A percentile compares a stretch with the other conserved stretches of the same genome.
Conservation (phyloP, 495 filamentous ascomycete genomes). For the Penicillium desertorum region DNA sequence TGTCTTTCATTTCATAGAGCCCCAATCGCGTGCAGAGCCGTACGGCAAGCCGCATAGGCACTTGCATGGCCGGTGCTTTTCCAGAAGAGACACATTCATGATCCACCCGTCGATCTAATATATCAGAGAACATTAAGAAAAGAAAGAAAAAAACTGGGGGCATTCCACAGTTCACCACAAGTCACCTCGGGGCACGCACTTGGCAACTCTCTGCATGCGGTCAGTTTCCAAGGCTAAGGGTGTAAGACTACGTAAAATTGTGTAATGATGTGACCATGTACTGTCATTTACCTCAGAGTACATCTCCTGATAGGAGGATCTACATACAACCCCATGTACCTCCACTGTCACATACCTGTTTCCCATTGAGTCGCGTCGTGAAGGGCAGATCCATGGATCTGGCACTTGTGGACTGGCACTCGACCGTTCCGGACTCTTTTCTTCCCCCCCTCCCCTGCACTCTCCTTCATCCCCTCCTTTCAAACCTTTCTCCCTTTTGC, state of each 20-base stretch:
- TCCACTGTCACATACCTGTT: slow-evolving; percentile 19
- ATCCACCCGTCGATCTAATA: slow-evolving; percentile 13
- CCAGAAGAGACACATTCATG: slow-evolving; percentile 15
- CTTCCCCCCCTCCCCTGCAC: slow-evolving; percentile 23
- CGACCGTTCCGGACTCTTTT: slow-evolving; percentile 35
- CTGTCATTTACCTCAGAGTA: slow-evolving; percentile 20
- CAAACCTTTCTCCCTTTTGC: slow-evolving; percentile 14
- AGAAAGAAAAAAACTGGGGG: slow-evolving; percentile 16
- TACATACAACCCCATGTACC: slow-evolving; percentile 7
- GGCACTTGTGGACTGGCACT: slow-evolving; percentile 27
- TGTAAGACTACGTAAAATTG: slow-evolving; percentile 19
- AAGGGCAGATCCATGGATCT: slow-evolving; percentile 36
- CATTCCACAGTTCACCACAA: slow-evolving; percentile 16
- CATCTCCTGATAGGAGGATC: slow-evolving; percentile 3
- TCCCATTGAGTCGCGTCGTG: slow-evolving; percentile 30
- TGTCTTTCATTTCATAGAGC: not conserved
- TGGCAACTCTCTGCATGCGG: slow-evolving; percentile 31
- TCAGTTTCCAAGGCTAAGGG: slow-evolving; percentile 16
- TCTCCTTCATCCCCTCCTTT: slow-evolving; percentile 17
- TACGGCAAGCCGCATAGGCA: slow-evolving; percentile 20
- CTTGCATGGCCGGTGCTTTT: slow-evolving; percentile 19
- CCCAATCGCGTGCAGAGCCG: slow-evolving; percentile 6
- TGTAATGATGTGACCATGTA: slow-evolving; percentile 15
- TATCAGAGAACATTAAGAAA: not conserved
- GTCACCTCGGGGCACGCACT: slow-evolving; percentile 30